A percentile compares a stretch with the other conserved stretches of the same genome.
phyloP scores from a whole-genome alignment of 768 basidiomycete species.

The Lyophyllum atratum region DNA sequence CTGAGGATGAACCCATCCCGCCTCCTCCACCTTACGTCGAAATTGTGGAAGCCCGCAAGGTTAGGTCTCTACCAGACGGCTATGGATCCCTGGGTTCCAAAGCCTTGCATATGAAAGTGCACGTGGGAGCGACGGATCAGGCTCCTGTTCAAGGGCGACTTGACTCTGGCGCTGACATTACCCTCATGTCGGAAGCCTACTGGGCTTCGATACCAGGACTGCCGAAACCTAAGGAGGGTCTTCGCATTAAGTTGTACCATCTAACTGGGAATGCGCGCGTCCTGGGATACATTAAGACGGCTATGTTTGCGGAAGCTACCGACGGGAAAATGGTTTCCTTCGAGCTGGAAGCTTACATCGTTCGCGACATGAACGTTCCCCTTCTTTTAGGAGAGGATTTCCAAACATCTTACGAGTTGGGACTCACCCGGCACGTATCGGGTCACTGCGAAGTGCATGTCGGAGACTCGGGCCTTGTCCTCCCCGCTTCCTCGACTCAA shows the following conservation, averaged over 20 bases:
- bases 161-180: neutral
- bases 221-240: neutral
- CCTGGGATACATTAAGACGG: neutral
- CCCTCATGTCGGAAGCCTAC: neutral
- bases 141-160: neutral
- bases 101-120: neutral
- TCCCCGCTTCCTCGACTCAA: slow-evolving; percentile 7
- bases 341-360: slow-evolving; percentile 29
- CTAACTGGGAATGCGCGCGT: neutral
- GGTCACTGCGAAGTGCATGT: slow-evolving; percentile 13
- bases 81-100: neutral
- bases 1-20: neutral
- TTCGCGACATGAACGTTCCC: slow-evolving; percentile 27
- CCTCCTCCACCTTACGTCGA: neutral
- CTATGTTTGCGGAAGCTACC: neutral
- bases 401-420: slow-evolving; percentile 27
- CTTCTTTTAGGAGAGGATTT: slow-evolving; percentile 35
- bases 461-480: neutral
- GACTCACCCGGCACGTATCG: neutral
- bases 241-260: neutral
- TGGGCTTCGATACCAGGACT: neutral
- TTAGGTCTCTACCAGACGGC: neutral
- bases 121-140: neutral
- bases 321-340: slow-evolving; percentile 18
- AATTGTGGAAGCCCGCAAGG: neutral